These are phyloP conservation scores for Yamadazyma triangularis DNA, from an alignment of 1,139 yeast genomes.

Conservation along the genomic window DNA sequence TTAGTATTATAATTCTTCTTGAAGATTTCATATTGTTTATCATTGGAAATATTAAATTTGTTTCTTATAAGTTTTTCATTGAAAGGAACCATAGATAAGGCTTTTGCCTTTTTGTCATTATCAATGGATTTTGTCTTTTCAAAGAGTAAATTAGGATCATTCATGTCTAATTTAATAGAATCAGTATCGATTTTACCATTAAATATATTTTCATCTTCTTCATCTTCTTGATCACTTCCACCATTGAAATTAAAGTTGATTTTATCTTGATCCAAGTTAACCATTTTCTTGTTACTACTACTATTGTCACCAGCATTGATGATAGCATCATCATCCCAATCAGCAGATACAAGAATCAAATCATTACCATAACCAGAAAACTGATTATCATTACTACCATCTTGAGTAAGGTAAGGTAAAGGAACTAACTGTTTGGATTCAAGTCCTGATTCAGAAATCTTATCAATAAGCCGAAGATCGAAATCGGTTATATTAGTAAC, in stretches of 20 bases:
- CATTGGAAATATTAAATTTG: conserved; percentile 83
- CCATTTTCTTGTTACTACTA: conserved; percentile 1
- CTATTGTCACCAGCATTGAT: conserved; percentile 42
- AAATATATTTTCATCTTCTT: conserved; percentile 76
- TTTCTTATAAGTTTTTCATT: conserved; percentile 44
- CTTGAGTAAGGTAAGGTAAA: conserved; percentile 25
- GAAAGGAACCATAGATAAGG: conserved; percentile 42
- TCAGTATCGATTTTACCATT: conserved; percentile 57
- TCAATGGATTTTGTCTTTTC: conserved; percentile 31
- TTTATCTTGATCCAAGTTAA: conserved; percentile 3
- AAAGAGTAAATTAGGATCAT: conserved; percentile 76
- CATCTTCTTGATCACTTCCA: conserved; percentile 41
- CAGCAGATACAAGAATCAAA: conserved; percentile 68
- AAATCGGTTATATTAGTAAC: conserved; percentile 23
- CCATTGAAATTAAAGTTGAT: conserved; percentile 23
- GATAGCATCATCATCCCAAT: conserved; percentile 75
- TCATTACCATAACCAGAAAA: conserved; percentile 50
- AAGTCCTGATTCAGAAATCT: conserved; percentile 12
- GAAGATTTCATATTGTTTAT: conserved; percentile 74
- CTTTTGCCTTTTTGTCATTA: conserved; percentile 14
- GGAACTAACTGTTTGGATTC: conserved; percentile 17
- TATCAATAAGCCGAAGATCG: conserved; percentile 30
- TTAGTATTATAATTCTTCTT: conserved; percentile 86
- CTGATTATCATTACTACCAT: conserved; percentile 34
- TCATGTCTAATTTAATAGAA: conserved; percentile 67